Conservation (phyloP, 176 grass and related monocot species). For the Alloteropsis semialata region DNA sequence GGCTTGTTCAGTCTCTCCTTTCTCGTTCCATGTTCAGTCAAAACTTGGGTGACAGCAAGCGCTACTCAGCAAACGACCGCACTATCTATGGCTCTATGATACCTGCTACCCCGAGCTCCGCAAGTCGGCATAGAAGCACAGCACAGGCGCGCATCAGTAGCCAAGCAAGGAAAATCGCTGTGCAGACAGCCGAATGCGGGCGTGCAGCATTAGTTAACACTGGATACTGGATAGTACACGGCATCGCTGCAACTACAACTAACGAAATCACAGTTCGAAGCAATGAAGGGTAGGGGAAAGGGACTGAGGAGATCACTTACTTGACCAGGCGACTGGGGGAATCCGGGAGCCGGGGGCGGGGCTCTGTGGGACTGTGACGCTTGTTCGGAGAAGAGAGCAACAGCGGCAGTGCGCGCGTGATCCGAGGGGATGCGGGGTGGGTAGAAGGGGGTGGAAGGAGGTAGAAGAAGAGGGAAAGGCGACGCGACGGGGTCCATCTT, state of each 20-base stretch:
- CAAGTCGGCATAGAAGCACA: background rate
- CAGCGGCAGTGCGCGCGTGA: background rate
- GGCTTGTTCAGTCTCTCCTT: background rate
- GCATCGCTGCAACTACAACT: background rate
- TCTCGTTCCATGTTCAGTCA: background rate
- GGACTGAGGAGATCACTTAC: background rate
- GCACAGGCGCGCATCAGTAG: background rate
- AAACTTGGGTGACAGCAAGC: background rate
- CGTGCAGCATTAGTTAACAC: background rate
- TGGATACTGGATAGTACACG: no score
- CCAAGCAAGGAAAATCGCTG: background rate
- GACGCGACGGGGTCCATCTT: background rate
- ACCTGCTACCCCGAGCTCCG: no score
- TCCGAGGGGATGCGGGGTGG: background rate
- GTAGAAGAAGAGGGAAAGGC: slow-evolving; percentile 15
- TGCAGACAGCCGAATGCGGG: background rate
- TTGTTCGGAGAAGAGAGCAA: background rate
- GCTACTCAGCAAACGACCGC: no score
- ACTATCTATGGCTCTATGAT: no score
- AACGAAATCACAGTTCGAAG: background rate
- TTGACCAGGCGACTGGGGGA: background rate
- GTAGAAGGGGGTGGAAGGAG: background rate
- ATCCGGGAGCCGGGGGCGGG: background rate
- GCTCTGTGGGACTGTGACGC: slow-evolving; percentile 1
- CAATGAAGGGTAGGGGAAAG: background rate